Evolutionary conservation across 1,284 basidiomycete genomes (phyloP), one percentile per base, ranked within the genome.

Genomic region (Ceratobasidium sp.): DNA sequence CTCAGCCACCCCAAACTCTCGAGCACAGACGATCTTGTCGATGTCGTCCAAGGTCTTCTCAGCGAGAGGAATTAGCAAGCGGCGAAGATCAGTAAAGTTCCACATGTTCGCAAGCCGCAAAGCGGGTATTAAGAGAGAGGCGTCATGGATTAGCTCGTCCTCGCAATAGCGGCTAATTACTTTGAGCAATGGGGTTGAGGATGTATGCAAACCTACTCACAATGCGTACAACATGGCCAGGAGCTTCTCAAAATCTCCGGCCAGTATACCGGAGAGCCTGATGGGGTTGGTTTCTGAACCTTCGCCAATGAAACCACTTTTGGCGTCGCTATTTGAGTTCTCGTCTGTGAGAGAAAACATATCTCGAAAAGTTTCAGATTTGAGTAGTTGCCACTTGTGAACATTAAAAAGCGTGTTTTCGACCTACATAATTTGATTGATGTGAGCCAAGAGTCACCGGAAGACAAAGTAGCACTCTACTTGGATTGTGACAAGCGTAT

Each of bases 31-130:
- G 42, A 79, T 67, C 26, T 66, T 58, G n/a, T 75, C 78, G 23
- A 68, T 46, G 28, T 68, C 66, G 26, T 68, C 20, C 12, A 68
- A 53, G 18, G 49, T 53, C 33, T 49, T 53, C 46, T 49, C 66
- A 23, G 66, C 49, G 5, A 55, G 64, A 2, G 63, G 51, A 15
- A 33, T 33, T 26, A 46, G 46, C 20, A 64, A 58, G 20, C 7
- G 53, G n/a, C 78, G 71, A 5, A 79, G 44, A 20, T 20, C 28
- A 13, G 51, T 44, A n/a, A 79, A 79, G 33, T 67, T 64, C 78
- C 78, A 79, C 78, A 79, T 79, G 39, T 71, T 79, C 12, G 78
- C 44, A 13, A 79, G 72, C 40, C 73, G 78, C 2, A 79, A 63
- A 13, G 72, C 72, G n/a, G 78, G 66, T 26, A 68, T 39, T 12